These are phyloP conservation scores for Stachybotrys chartarum DNA, from an alignment of 2,329 filamentous ascomycete genomes.

Conservation along the genomic window DNA sequence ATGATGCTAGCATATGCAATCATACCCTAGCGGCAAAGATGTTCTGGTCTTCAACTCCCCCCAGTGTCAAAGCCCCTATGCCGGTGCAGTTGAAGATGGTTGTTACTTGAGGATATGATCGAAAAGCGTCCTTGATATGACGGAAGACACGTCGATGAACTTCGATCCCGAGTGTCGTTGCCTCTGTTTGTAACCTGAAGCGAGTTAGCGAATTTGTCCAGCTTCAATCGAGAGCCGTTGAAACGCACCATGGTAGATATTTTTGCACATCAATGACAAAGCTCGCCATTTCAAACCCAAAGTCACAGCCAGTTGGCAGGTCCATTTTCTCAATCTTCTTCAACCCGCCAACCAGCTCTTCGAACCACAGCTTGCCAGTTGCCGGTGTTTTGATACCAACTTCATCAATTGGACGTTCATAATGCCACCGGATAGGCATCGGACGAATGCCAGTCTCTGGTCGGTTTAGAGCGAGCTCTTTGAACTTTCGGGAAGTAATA, in stretches of 20 bases:
- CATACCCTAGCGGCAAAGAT: conserved; percentile 61
- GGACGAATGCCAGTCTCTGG: conserved; percentile 54
- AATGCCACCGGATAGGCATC: conserved; percentile 12
- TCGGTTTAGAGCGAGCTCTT: conserved; percentile 4
- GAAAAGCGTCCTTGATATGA: conserved; percentile 59
- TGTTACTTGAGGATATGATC: conserved; percentile 43
- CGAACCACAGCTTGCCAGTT: conserved; percentile 33
- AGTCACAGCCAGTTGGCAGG: conserved; percentile 24
- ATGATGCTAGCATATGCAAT: conserved; percentile 1
- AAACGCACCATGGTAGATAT: conserved; percentile 63
- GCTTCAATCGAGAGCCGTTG: background rate
- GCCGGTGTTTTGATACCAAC: conserved; percentile 37
- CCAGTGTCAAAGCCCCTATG: conserved; percentile 60
- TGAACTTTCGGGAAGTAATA: conserved; percentile 11
- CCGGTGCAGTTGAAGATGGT: conserved; percentile 71
- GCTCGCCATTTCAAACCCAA: conserved; percentile 25
- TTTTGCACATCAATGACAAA: conserved; percentile 60
- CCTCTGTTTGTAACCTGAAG: conserved; percentile 57
- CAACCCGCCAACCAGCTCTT: conserved; percentile 28
- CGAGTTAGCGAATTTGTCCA: background rate
- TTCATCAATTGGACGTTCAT: conserved; percentile 19
- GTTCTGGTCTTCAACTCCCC: conserved; percentile 64
- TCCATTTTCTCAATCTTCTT: conserved; percentile 16
- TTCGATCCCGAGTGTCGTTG: conserved; percentile 57
- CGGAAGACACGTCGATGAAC: conserved; percentile 51